Conservation (phyloP, 768 basidiomycete species). For the Saitozyma sp. region DNA sequence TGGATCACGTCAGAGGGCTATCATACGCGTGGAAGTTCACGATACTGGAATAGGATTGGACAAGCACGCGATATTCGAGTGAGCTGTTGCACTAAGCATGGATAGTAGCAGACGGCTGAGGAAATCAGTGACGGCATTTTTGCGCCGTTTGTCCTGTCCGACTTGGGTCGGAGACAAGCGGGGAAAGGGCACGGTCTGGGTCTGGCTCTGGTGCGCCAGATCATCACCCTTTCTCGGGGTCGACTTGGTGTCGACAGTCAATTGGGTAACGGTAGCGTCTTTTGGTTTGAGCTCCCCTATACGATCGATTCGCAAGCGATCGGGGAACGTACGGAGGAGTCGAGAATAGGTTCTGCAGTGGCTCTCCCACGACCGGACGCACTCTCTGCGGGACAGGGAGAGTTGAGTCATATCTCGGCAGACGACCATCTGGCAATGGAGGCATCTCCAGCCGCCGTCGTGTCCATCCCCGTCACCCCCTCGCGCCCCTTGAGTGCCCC, state of each 20-base stretch:
- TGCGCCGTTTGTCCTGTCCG: slow-evolving; percentile 54
- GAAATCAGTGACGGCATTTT: slow-evolving; percentile 41
- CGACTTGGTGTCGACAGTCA: slow-evolving; percentile 45
- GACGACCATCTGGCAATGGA: too few relatives aligned
- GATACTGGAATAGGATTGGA: slow-evolving; percentile 70
- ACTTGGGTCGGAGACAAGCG: slow-evolving; percentile 55
- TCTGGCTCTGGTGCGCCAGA: slow-evolving; percentile 71
- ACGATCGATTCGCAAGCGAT: too few relatives aligned
- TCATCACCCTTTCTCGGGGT: slow-evolving; percentile 71
- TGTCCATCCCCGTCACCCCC: too few relatives aligned
- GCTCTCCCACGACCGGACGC: too few relatives aligned
- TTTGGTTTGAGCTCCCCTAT: slow-evolving; percentile 3
- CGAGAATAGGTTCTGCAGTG: too few relatives aligned
- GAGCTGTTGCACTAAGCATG: slow-evolving; percentile 15
- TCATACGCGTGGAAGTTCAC: slow-evolving; percentile 74
- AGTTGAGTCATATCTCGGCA: too few relatives aligned
- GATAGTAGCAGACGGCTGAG: not conserved
- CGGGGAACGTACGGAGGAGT: too few relatives aligned
- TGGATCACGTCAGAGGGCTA: slow-evolving; percentile 13
- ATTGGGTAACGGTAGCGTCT: not conserved
- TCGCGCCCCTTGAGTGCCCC: too few relatives aligned
- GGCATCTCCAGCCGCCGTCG: too few relatives aligned
- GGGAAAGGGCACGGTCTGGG: slow-evolving; percentile 70
- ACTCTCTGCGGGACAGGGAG: too few relatives aligned
- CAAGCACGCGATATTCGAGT: slow-evolving; percentile 65